Evolutionary conservation across 768 basidiomycete species (phyloP).

Genomic region (Cyathus striatus): DNA sequence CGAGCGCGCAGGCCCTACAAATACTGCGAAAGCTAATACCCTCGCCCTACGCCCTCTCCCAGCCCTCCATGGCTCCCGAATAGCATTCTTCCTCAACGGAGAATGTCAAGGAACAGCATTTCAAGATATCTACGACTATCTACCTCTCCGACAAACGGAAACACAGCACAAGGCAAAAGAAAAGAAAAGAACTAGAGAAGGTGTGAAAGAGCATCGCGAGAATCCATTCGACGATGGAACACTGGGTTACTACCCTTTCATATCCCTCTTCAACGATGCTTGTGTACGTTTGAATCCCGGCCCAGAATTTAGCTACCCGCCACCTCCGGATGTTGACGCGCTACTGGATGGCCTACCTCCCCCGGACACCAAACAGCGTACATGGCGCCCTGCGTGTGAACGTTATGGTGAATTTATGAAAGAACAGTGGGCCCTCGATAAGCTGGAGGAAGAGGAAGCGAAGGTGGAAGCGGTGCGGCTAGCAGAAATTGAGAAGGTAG

Average conservation of each 20-base stretch:
- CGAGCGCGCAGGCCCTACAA: conserved; percentile 42
- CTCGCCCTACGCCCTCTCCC: conserved; percentile 61
- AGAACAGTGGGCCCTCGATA: conserved; percentile 78
- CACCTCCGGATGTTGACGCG: conserved; percentile 73
- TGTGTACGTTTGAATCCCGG: conserved; percentile 84
- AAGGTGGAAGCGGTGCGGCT: conserved; percentile 33
- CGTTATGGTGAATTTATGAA: conserved; percentile 81
- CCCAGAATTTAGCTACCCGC: conserved; percentile 78
- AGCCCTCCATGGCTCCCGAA: conserved; percentile 60
- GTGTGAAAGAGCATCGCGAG: conserved; percentile 70
- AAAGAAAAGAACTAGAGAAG: conserved; percentile 58
- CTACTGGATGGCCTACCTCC: conserved; percentile 34
- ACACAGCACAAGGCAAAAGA: conserved; percentile 61
- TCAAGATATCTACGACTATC: conserved; percentile 83
- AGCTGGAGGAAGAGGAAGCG: conserved; percentile 70
- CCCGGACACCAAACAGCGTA: conserved; percentile 25
- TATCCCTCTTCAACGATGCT: conserved; percentile 90
- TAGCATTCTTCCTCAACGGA: conserved; percentile 93
- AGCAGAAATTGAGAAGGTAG: conserved; percentile 33
- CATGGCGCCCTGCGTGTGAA: conserved; percentile 79
- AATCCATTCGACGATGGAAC: conserved; percentile 93
- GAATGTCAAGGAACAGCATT: conserved; percentile 80
- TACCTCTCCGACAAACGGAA: conserved; percentile 67
- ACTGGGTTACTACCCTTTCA: conserved; percentile 92
- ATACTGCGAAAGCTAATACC: conserved; percentile 28